These are phyloP conservation scores for Vigna unguiculata DNA, from an alignment of 306 rosid species.

Conservation along the genomic window DNA sequence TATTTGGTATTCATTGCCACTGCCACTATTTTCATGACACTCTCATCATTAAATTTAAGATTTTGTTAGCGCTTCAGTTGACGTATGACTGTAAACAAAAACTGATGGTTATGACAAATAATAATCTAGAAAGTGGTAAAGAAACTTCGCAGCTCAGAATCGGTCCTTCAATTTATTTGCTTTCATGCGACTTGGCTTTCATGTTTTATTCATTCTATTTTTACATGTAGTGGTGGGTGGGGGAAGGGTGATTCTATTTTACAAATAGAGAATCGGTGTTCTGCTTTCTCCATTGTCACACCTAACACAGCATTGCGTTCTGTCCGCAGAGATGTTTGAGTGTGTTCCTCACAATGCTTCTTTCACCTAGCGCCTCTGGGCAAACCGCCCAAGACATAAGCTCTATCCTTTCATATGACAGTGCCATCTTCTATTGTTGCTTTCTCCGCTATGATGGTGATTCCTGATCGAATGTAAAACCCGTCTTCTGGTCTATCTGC, in stretches of 20 bases:
- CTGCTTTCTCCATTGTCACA: slow-evolving; percentile 41
- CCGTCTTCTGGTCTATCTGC: slow-evolving; percentile 89
- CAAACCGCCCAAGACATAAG: slow-evolving; percentile 12
- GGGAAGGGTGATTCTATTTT: slow-evolving; percentile 46
- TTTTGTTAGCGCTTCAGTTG: not conserved
- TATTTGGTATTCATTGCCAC: not conserved
- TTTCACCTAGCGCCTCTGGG: slow-evolving; percentile 15
- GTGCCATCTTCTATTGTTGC: slow-evolving; percentile 74
- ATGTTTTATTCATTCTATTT: slow-evolving; percentile 39
- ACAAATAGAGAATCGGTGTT: slow-evolving; percentile 28
- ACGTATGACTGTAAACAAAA: not conserved
- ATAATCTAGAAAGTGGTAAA: slow-evolving; percentile 13
- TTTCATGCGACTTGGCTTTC: slow-evolving; percentile 38
- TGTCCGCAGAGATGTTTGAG: slow-evolving; percentile 13
- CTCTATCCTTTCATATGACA: slow-evolving; percentile 57
- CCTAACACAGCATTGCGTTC: slow-evolving; percentile 17
- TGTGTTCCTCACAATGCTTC: slow-evolving; percentile 32
- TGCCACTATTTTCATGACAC: not conserved
- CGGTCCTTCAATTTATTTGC: slow-evolving; percentile 47
- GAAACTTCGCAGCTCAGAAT: not conserved
- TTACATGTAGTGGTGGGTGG: slow-evolving; percentile 43
- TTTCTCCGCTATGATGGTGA: slow-evolving; percentile 78
- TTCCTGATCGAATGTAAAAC: slow-evolving; percentile 84
- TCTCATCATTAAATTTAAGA: not conserved
- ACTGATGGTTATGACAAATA: not conserved